Percentiles rank a stretch among this genome's conserved stretches.
Evolutionary conservation across 1,139 yeast species (phyloP).

Genomic region (Suhomyces bolitotheri): DNA sequence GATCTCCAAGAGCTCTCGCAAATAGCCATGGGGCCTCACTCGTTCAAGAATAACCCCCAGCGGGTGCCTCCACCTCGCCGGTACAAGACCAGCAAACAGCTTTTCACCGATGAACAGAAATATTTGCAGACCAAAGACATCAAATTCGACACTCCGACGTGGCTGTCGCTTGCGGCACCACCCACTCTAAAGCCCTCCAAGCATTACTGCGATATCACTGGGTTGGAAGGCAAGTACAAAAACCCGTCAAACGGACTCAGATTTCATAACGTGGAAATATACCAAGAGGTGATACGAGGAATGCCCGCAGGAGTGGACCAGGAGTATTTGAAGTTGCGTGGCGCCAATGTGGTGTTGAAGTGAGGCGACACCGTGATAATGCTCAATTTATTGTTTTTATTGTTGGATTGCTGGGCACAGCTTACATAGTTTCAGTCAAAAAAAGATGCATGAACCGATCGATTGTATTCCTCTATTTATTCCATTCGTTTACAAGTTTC

Average conservation of each 20-base stretch:
- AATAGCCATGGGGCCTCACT: constrained; percentile 43
- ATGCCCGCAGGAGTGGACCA: constrained; percentile 94
- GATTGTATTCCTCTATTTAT: too few species aligned
- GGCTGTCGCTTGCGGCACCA: constrained; percentile 73
- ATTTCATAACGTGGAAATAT: constrained; percentile 82
- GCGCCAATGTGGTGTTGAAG: constrained; percentile 81
- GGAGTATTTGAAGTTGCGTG: constrained; percentile 82
- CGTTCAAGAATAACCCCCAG: constrained; percentile 55
- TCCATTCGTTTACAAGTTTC: constrained; percentile 38
- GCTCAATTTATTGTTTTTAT: constrained; percentile 15
- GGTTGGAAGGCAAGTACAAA: constrained; percentile 75
- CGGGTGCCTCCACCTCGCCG: constrained; percentile 55
- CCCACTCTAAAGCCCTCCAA: constrained; percentile 82
- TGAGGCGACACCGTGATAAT: constrained; percentile 19
- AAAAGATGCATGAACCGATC: too few species aligned
- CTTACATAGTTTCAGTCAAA: too few species aligned
- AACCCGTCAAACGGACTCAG: constrained; percentile 76
- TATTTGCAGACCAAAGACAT: constrained; percentile 48
- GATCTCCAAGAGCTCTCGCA: constrained; percentile 42
- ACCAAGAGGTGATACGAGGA: constrained; percentile 69
- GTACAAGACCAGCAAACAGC: constrained; percentile 75
- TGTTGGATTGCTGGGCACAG: too few species aligned
- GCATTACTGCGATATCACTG: constrained; percentile 93
- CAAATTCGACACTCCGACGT: constrained; percentile 55
- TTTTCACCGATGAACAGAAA: constrained; percentile 74